phyloP scores from a whole-genome alignment of 306 rosid genomes.

The Phaseolus lunatus region DNA sequence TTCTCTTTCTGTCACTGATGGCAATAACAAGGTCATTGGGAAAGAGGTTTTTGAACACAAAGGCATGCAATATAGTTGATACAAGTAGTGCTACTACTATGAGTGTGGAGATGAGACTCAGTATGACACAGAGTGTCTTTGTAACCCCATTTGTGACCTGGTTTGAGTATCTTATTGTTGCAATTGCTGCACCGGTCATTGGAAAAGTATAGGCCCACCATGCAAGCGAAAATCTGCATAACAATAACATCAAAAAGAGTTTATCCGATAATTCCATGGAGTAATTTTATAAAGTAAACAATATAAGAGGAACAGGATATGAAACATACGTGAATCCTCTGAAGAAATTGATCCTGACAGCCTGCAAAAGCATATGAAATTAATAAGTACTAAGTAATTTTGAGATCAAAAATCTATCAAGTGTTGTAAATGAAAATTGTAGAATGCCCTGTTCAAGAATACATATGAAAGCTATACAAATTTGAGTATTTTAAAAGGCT shows the following conservation, averaged over 20 bases:
- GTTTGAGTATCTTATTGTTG: conserved; percentile 81
- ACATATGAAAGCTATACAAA: not conserved
- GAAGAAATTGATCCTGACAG: conserved; percentile 79
- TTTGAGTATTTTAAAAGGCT: not conserved
- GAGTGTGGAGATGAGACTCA: conserved; percentile 60
- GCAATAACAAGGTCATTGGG: conserved; percentile 96
- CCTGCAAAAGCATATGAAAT: conserved; percentile 60
- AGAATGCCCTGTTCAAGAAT: not conserved
- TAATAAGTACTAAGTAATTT: conserved; percentile 34
- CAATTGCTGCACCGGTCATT: conserved; percentile 97
- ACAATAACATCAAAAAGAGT: conserved; percentile 30
- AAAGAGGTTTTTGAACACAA: conserved; percentile 75
- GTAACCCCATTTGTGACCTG: conserved; percentile 65
- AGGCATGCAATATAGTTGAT: conserved; percentile 74
- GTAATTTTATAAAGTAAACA: not conserved
- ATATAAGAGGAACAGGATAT: not conserved
- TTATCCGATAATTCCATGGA: conserved; percentile 29
- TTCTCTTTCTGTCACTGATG: conserved; percentile 73
- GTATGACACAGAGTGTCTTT: conserved; percentile 59
- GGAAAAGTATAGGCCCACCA: conserved; percentile 99
- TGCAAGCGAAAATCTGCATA: conserved; percentile 78
- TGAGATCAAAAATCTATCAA: not conserved
- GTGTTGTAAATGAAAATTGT: not conserved
- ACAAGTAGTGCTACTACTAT: conserved; percentile 62
- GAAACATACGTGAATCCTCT: conserved; percentile 78